Percentiles rank a stretch among this genome's conserved stretches.
Evolutionary conservation across 1,139 yeast genomes (phyloP).

Genomic region (Zygosaccharomyces pseudobailii): DNA sequence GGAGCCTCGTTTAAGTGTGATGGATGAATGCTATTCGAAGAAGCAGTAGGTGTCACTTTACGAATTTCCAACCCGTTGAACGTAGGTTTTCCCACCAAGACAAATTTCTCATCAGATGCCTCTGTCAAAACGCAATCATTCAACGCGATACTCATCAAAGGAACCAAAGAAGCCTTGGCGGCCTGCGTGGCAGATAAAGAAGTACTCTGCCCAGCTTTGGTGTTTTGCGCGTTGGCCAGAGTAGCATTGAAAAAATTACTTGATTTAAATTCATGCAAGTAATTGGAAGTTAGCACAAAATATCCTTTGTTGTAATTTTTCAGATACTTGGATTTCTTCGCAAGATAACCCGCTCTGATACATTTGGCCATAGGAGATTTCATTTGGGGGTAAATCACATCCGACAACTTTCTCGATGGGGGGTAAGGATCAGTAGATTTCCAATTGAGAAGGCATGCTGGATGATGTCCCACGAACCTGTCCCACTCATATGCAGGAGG

Average conservation of each 20-base stretch:
- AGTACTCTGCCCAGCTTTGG: slow-evolving; percentile 13
- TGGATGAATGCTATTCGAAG: background rate
- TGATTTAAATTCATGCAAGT: slow-evolving; percentile 65
- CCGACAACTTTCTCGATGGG: slow-evolving; percentile 44
- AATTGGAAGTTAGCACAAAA: slow-evolving; percentile 70
- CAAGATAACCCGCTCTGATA: slow-evolving; percentile 49
- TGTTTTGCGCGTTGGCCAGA: slow-evolving; percentile 12
- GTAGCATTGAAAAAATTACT: slow-evolving; percentile 50
- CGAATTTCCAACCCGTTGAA: slow-evolving; percentile 16
- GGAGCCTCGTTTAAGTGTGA: slow-evolving; percentile 12
- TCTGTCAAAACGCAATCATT: slow-evolving; percentile 39
- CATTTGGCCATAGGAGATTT: slow-evolving; percentile 49
- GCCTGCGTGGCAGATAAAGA: slow-evolving; percentile 14
- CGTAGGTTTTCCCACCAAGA: slow-evolving; percentile 25
- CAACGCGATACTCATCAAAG: slow-evolving; percentile 40
- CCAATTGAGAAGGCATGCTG: slow-evolving; percentile 38
- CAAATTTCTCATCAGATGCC: slow-evolving; percentile 34
- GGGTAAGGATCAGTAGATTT: slow-evolving; percentile 47
- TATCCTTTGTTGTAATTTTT: slow-evolving; percentile 62
- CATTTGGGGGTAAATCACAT: slow-evolving; percentile 48
- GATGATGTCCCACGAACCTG: slow-evolving; percentile 55
- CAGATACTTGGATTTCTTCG: slow-evolving; percentile 57
- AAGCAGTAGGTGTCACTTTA: slow-evolving; percentile 3
- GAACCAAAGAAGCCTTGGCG: slow-evolving; percentile 27
- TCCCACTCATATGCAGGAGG: slow-evolving; percentile 72